Percentiles rank a stretch among this genome's conserved stretches.
phyloP scores from a whole-genome alignment of 768 basidiomycete genomes.

The Kwoniella europaea region DNA sequence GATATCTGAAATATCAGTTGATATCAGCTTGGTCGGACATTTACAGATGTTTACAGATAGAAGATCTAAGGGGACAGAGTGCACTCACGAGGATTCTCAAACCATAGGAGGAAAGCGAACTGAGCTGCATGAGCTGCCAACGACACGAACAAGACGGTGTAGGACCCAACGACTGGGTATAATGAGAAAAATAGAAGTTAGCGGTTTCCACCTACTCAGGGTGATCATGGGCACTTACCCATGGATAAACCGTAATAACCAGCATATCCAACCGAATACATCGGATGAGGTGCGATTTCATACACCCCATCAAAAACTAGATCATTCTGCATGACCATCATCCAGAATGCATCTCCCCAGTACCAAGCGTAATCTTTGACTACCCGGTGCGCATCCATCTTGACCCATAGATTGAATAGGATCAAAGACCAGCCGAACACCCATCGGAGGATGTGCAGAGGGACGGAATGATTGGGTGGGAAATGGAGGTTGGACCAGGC shows the following conservation, averaged over 20 bases:
- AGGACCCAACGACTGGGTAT: slow-evolving; percentile 53
- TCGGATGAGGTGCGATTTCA: slow-evolving; percentile 70
- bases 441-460: slow-evolving; percentile 85
- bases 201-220: too few relatives aligned
- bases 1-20: slow-evolving; percentile 67
- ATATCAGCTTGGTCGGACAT: not conserved
- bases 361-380: slow-evolving; percentile 99
- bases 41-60: too few relatives aligned
- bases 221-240: slow-evolving; percentile 37
- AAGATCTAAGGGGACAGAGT: too few relatives aligned
- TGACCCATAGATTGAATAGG: slow-evolving; percentile 96
- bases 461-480: slow-evolving; percentile 73
- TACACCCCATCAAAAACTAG: slow-evolving; percentile 98
- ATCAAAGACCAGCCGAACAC: slow-evolving; percentile 81
- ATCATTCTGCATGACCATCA: slow-evolving; percentile 60
- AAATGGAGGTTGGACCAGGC: slow-evolving; percentile 90
- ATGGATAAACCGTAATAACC: slow-evolving; percentile 96
- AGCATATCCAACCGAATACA: slow-evolving; percentile 77
- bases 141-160: slow-evolving; percentile 80
- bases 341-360: slow-evolving; percentile 66
- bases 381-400: slow-evolving; percentile 94
- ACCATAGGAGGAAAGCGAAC: slow-evolving; percentile 91
- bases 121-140: slow-evolving; percentile 94
- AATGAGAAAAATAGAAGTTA: too few relatives aligned
- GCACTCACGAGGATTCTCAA: slow-evolving; percentile 92